Evolutionary conservation across 306 rosid species (phyloP), one percentile per base, ranked within the genome.

Genomic region (Cucumis melo): DNA sequence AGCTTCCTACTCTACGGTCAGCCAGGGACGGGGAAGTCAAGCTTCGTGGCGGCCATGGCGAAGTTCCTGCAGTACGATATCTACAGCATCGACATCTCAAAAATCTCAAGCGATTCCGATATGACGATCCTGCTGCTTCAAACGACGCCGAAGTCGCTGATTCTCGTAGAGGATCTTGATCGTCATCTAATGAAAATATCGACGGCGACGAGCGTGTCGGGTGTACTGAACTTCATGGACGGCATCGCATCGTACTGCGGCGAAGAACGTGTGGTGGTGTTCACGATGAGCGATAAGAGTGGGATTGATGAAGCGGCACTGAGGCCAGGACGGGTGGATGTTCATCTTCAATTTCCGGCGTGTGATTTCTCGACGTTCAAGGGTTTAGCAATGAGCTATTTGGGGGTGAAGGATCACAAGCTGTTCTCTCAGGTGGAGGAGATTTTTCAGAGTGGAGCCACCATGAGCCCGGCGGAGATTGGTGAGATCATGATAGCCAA

Each of bases 391-490:
- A 78, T 24, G 3, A 88, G 86, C 73, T 85, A 93, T 57, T 77
- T 93, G 75, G 98, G 98, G 57, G 75, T 93, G 20, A 93, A 90
- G 83, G 98, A 93, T 24, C 98, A 93, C 87, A 93, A 93, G 93
- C 91, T 93, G 13, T 93, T 93, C 75, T 75, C 85, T 42, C 94
- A 90, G 46, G 89, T 91, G 27, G 96, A 93, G 77, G 98, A 93
- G 82, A 83, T 88, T 77, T 87, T 90, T 7, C 96, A 87, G 59
- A 76, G 79, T 65, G 96, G 97, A 1, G 88, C 85, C 16, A 82
- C 87, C 44, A 78, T 93, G 68, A 91, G 93, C 72, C 93, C 92
- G 68, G 98, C 96, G 5, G 96, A 90, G 75, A 81, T 93, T 5
- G 89, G 94, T 0, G 98, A 91, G 86, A 84, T 93, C 24, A 93